Conservation (phyloP, 192 early-diverging fungal species). For the Backusella mclennaniae region DNA sequence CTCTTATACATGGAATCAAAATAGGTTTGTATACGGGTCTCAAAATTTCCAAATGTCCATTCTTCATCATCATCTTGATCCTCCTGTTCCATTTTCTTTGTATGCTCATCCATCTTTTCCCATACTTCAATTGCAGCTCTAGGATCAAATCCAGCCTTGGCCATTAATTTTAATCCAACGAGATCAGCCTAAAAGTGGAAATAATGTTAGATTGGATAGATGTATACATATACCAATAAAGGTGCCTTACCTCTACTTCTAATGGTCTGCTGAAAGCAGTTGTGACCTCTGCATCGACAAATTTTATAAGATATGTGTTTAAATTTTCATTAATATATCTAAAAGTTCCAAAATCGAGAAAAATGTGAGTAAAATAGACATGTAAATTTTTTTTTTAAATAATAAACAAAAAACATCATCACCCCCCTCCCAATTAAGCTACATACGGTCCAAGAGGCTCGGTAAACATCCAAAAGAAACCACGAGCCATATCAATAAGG, state of each 20-base stretch:
- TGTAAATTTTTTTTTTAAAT: too few relatives aligned
- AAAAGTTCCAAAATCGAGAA: not conserved
- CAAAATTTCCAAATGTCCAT: not conserved
- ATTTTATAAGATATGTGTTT: not conserved
- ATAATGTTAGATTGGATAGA: not conserved
- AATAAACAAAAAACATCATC: too few relatives aligned
- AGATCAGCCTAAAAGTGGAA: constrained; percentile 35
- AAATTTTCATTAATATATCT: not conserved
- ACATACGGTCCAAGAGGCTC: constrained; percentile 37
- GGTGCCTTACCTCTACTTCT: not conserved
- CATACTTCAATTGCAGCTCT: constrained; percentile 44
- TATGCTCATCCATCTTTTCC: constrained; percentile 40
- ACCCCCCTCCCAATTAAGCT: too few relatives aligned
- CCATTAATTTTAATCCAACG: constrained; percentile 46
- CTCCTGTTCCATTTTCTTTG: not conserved
- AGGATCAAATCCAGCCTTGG: constrained; percentile 50
- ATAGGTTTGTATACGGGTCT: constrained; percentile 4
- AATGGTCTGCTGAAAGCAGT: not conserved
- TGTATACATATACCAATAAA: not conserved
- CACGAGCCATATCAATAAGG: constrained; percentile 43
- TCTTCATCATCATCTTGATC: not conserved
- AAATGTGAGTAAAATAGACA: not conserved
- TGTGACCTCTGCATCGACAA: not conserved
- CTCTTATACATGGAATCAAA: constrained; percentile 1
- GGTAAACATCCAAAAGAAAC: constrained; percentile 38